Base-by-base conservation (phyloP, 73 alveolate genomes). In the Tetrahymena thermophila region DNA sequence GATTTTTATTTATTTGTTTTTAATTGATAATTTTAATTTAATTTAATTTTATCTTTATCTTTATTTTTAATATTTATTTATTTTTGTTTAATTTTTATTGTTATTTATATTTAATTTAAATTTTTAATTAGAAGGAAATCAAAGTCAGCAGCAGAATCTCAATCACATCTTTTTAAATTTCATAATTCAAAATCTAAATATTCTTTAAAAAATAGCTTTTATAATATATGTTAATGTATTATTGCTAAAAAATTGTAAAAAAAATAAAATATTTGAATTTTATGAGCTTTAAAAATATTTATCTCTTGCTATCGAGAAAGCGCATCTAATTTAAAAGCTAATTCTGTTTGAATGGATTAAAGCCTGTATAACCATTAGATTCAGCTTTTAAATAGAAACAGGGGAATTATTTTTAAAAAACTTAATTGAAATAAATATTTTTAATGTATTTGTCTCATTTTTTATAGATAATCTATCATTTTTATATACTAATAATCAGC, bases 91-190 rank as follows among this genome's bases (percentile, higher is more conserved):
- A 7, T n/a, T 71, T 71, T 71, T 8, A 0, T 71, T 71, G 13
- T 71, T 28, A n/a, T 56, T 71, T n/a, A 8, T 19, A 4, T 71
- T 10, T n/a, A 8, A 28, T 71, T 71, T 71, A 28, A 71, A 19
- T 71, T 71, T 71, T 71, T 71, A 25, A 19, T 71, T 3, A n/a
- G 42, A 25, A 4, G 89, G 31, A 71, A 58, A 71, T 71, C 89
- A 71, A 71, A 71, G 37, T 71, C 89, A 71, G 89, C 89, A 71
- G 89, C 89, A 71, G 89, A 71, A 71, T 71, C 89, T 71, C 89
- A 71, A 71, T 71, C 89, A 71, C 89, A 71, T 71, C 89, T 71
- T 71, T 13, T 19, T 19, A 50, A 19, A 19, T 50, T 19, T 50
- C 28, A 14, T 50, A 19, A 2, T 50, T 9, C 10, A 2, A 19